Percentiles rank a stretch among this genome's conserved stretches.
Evolutionary conservation across 495 filamentous ascomycete species (phyloP).

Genomic region (Xylaria curta): DNA sequence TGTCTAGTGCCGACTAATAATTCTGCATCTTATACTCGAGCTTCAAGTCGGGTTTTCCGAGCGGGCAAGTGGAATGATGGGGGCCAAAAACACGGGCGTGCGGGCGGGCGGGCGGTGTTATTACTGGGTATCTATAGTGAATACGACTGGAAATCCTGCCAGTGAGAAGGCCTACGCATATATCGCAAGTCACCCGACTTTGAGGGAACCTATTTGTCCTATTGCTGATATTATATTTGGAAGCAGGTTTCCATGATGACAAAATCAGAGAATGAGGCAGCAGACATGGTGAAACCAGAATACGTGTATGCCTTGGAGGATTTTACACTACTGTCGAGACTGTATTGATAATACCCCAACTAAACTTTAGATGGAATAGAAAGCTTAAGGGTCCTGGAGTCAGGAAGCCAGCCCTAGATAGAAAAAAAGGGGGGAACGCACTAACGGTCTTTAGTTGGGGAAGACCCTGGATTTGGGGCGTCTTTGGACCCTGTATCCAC

Average conservation of each 20-base stretch:
- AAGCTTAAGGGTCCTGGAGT: background rate
- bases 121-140: background rate
- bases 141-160: background rate
- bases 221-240: background rate
- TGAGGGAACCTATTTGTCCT: background rate
- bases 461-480: constrained; percentile 16
- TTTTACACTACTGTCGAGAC: background rate
- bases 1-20: background rate
- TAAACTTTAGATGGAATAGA: background rate
- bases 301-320: constrained; percentile 8
- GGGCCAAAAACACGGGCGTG: constrained; percentile 2
- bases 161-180: background rate
- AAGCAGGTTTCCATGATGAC: background rate
- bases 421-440: constrained; percentile 7
- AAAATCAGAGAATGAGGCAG: background rate
- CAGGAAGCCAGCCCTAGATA: constrained; percentile 9
- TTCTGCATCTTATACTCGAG: background rate
- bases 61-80: background rate
- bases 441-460: constrained; percentile 13
- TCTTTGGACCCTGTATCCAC: constrained; percentile 6
- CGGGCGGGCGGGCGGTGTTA: background rate
- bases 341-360: background rate
- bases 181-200: constrained; percentile 1
- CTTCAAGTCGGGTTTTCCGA: constrained; percentile 4
- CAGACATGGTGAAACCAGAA: background rate